These are phyloP conservation scores for Vitellaria paradoxa DNA, from an alignment of 179 eudicot species.

Conservation along the genomic window DNA sequence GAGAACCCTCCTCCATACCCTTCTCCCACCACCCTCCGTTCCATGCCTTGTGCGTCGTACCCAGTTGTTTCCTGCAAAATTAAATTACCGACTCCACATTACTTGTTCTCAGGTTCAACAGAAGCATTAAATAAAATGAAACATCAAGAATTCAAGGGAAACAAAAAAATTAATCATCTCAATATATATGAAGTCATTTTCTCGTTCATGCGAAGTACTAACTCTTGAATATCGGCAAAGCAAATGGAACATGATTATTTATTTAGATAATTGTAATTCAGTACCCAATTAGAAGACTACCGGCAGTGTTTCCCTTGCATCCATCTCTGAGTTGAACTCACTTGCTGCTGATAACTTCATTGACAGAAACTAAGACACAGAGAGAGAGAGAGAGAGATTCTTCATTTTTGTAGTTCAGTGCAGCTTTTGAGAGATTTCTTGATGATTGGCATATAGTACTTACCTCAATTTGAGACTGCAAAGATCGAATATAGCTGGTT, in stretches of 20 bases:
- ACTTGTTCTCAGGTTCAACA: neutral
- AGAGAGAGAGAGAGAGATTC: slow-evolving; percentile 8
- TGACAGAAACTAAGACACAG: slow-evolving; percentile 65
- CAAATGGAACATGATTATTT: neutral
- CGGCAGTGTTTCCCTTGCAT: slow-evolving; percentile 52
- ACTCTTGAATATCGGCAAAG: neutral
- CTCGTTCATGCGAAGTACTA: neutral
- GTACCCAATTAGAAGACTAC: slow-evolving; percentile 16
- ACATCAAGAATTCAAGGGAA: neutral
- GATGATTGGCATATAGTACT: neutral
- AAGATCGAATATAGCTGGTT: slow-evolving; percentile 73
- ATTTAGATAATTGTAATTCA: neutral
- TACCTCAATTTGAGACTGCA: slow-evolving; percentile 96
- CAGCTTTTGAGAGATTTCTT: no score
- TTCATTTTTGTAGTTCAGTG: neutral
- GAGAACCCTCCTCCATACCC: slow-evolving; percentile 42
- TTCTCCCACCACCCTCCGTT: slow-evolving; percentile 37
- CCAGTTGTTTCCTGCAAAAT: slow-evolving; percentile 35
- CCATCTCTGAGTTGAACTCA: slow-evolving; percentile 88
- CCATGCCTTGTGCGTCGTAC: slow-evolving; percentile 45
- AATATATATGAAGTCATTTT: neutral
- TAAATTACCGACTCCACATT: slow-evolving; percentile 3
- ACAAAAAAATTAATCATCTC: neutral
- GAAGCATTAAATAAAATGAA: neutral
- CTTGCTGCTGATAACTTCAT: slow-evolving; percentile 98